phyloP scores from a whole-genome alignment of 257 asterid species.

The Nicotiana tabacum region DNA sequence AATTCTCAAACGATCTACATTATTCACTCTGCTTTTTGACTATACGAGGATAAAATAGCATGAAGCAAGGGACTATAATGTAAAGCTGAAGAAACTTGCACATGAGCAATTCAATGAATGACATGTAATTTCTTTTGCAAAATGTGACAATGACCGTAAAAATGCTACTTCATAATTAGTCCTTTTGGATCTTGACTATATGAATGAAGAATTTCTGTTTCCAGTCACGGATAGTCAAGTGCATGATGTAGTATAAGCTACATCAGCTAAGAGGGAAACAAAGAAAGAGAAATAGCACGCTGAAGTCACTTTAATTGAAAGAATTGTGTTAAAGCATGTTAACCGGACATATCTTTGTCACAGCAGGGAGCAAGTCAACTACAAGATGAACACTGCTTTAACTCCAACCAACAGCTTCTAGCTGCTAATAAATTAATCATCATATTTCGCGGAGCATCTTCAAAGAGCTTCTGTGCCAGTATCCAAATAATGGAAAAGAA shows the following conservation, averaged over 20 bases:
- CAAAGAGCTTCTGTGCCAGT: not conserved
- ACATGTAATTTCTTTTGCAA: not conserved
- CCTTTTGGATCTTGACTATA: not conserved
- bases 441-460: not conserved
- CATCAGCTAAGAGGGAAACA: not conserved
- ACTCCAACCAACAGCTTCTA: conserved; percentile 5
- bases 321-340: conserved; percentile 1
- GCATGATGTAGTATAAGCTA: not conserved
- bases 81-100: not conserved
- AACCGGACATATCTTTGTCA: not conserved
- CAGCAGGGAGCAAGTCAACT: not conserved
- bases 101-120: not conserved
- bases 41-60: not conserved
- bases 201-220: not conserved
- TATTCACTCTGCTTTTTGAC: not conserved
- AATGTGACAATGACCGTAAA: not conserved
- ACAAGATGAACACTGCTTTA: not conserved
- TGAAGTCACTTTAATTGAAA: not conserved
- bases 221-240: not conserved
- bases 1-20: not conserved
- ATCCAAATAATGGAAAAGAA: conserved; percentile 2
- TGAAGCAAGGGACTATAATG: not conserved
- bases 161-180: not conserved
- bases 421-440: not conserved
- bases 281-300: not conserved